Conservation (phyloP, 2,329 filamentous ascomycete species). For the Paecilomyces sp. region DNA sequence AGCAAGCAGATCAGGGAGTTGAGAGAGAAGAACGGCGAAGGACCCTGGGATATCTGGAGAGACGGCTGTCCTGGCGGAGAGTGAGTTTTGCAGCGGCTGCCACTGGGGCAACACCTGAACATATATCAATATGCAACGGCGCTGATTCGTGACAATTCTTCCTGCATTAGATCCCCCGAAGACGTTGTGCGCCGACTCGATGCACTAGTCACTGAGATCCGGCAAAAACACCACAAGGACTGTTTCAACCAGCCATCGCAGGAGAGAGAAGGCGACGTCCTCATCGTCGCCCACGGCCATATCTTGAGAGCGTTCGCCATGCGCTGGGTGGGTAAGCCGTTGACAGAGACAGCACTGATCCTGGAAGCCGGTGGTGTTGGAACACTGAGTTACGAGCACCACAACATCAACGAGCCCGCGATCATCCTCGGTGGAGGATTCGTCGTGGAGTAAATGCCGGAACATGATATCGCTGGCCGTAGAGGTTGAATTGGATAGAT, state of each 20-base stretch:
- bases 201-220: conserved; percentile 66
- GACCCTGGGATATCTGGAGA: conserved; percentile 78
- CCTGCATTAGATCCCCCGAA: conserved; percentile 51
- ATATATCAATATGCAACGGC: neutral
- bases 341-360: conserved; percentile 70
- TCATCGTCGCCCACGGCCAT: conserved; percentile 84
- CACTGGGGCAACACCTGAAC: neutral
- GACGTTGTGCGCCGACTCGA: conserved; percentile 70
- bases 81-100: conserved; percentile 40
- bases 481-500: neutral
- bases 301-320: conserved; percentile 83
- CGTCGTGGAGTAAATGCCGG: conserved; percentile 29
- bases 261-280: conserved; percentile 54
- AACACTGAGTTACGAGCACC: conserved; percentile 75
- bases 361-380: conserved; percentile 86
- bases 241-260: conserved; percentile 51
- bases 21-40: conserved; percentile 50
- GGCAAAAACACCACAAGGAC: conserved; percentile 56
- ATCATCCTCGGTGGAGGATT: conserved; percentile 72
- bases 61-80: conserved; percentile 83
- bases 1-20: conserved; percentile 58
- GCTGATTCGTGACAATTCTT: neutral
- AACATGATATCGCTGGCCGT: neutral
- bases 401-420: conserved; percentile 69
- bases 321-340: conserved; percentile 68